Percentiles rank a stretch among this genome's conserved stretches.
These are phyloP conservation scores for Atkinsonella texensis DNA, from an alignment of 2,329 filamentous ascomycete species.

Conservation along the genomic window DNA sequence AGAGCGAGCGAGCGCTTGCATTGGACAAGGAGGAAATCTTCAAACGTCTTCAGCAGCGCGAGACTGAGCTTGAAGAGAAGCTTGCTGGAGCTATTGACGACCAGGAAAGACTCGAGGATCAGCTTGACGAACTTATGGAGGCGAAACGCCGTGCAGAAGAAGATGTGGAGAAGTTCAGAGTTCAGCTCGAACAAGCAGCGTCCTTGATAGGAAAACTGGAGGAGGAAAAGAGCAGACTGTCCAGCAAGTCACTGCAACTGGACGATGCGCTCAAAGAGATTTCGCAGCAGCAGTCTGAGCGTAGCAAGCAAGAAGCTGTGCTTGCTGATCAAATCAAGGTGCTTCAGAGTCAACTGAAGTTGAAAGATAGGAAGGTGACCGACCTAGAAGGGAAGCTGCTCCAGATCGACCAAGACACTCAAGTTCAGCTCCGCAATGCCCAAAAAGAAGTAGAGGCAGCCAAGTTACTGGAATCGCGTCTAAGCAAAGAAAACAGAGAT, in stretches of 20 bases:
- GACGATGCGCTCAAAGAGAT: constrained; percentile 61
- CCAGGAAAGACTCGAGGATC: constrained; percentile 85
- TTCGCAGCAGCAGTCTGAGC: constrained; percentile 56
- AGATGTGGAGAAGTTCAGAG: constrained; percentile 65
- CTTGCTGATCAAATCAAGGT: constrained; percentile 79
- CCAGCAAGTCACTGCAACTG: constrained; percentile 53
- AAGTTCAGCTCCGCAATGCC: constrained; percentile 66
- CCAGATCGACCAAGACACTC: constrained; percentile 76
- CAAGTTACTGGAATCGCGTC: constrained; percentile 62
- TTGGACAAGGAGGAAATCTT: constrained; percentile 99
- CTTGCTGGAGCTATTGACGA: constrained; percentile 85
- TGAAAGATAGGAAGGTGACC: constrained; percentile 82
- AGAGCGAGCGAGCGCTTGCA: constrained; percentile 89
- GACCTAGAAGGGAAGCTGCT: constrained; percentile 79
- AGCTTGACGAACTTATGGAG: constrained; percentile 77
- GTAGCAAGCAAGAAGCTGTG: constrained; percentile 62
- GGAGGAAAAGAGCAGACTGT: constrained; percentile 68
- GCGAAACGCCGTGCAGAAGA: constrained; percentile 84
- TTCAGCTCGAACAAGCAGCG: constrained; percentile 84
- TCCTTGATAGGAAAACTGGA: constrained; percentile 77
- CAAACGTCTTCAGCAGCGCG: constrained; percentile 84
- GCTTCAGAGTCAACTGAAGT: constrained; percentile 74
- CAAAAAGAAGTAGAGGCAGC: constrained; percentile 69
- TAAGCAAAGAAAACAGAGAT: constrained; percentile 68
- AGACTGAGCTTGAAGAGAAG: constrained; percentile 86